Evolutionary conservation across 192 early-diverging fungal species (phyloP), one percentile per base, ranked within the genome.

Genomic region (Backusella luteola): DNA sequence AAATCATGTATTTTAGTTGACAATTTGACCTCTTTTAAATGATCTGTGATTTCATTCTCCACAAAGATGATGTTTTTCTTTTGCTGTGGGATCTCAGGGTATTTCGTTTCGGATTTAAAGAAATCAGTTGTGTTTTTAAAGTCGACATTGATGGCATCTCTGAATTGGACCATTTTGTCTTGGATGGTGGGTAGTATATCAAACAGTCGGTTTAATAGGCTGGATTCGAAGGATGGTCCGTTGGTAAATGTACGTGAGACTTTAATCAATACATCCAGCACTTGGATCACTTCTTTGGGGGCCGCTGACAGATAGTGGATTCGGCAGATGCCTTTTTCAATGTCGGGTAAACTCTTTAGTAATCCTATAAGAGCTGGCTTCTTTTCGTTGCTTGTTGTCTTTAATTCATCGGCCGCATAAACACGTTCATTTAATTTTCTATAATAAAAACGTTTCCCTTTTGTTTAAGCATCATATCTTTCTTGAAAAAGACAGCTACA

Each of bases 271-370:
- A 87, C 85, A 26, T 81, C 68, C 11, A 93, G 76, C 17, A 87
- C 83, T 36, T 76, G 68, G 21, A 84, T 73, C 12, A 94, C 77
- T 72, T 94, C 93, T n/a, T 83, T 76, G 0, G 93, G 91, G 9
- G 89, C 79, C 1, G 87, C 88, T 85, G 86, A 79, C 12, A 23
- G 19, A 76, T 91, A 93, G 59, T 91, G 89, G 17, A 93, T 90
- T 2, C 92, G 86, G 15, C 87, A 88, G 14, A 93, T 73, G 4
- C 86, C 85, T 59, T 86, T 88, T 76, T 94, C 93, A 8, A 93
- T 70, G 73, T 94, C 93, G 66, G 85, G 85, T 2, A 92, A 70
- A 2, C 81, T 82, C 26, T 85, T 85, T n/a, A 91, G 74, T 12
- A 85, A 68, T 9, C 56, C 46, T 9, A 84, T 76, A 0, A 79